Base-by-base conservation (phyloP, 2,329 filamentous ascomycete species). In the Nothomitra cinnamomea region DNA sequence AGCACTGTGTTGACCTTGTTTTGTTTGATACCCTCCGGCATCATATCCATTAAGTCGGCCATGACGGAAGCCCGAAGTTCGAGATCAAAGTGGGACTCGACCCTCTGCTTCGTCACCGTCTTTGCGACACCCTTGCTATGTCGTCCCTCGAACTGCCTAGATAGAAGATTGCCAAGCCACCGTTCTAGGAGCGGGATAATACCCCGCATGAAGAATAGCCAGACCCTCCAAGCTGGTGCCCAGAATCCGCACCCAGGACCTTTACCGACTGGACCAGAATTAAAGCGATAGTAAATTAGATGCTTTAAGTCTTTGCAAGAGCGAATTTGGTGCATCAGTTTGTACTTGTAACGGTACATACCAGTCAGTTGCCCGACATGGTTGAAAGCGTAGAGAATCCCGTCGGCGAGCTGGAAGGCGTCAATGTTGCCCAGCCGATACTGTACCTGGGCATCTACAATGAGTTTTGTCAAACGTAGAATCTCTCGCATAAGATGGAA, bases 301-400 rank as follows among this genome's bases (percentile, higher is more conserved):
- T 98, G 92, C 78, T 98, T 98, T 65, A 98, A 68, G 70, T 98
- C 92, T 70, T 98, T 98, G 75, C 92, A 98, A 0, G 92, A 94
- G 61, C 92, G 87, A 62, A 98, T 98, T 69, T 98, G 92, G 67
- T 98, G 92, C 92, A 98, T 98, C 54, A 98, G 76, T 75, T 98
- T 98, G 74, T 98, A 98, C 75, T 98, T 98, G 78, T 98, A 98
- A 57, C 92, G 85, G 70, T 98, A 98, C 92, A 98, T 98, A 66
- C 92, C 92, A 15, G 92, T 98, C 57, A 98, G 74, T 68, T 98
- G 94, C 57, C 92, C 92, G 55, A 98, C 92, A 61, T 98, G 92
- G 70, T 98, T 98, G 73, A 98, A 98, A 17, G 92, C 94, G 62
- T 98, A 98, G n/a, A 96, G 74, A 55, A 98, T 98, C 67, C 92